Percentiles rank a stretch among this genome's conserved stretches.
Evolutionary conservation across 371 early-diverging fungal species (phyloP).

Genomic region (Conidiobolus incongruus): DNA sequence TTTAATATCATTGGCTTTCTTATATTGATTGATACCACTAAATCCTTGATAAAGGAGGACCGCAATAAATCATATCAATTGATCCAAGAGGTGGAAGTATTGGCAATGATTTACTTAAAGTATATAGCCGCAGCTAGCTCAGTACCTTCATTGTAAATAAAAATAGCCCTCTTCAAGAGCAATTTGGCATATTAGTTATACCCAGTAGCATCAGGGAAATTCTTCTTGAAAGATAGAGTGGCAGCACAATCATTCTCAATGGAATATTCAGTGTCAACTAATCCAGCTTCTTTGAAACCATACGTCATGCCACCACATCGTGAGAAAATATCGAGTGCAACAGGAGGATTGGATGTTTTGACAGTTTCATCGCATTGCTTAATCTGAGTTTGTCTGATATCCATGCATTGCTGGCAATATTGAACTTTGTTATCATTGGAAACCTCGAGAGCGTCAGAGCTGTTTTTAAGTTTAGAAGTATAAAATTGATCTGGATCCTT

Average conservation of each 20-base stretch:
- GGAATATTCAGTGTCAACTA: conserved; percentile 24
- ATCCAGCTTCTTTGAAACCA: conserved; percentile 24
- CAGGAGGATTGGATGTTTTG: conserved; percentile 9
- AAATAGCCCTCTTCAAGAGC: conserved; percentile 24
- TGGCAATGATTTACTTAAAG: conserved; percentile 13
- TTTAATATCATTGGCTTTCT: conserved; percentile 29
- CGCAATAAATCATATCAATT: conserved; percentile 38
- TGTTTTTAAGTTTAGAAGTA: conserved; percentile 5
- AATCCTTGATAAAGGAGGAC: conserved; percentile 47
- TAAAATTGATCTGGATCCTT: conserved; percentile 17
- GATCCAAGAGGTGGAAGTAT: conserved; percentile 26
- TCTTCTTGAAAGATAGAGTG: conserved; percentile 23
- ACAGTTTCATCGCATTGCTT: conserved; percentile 1
- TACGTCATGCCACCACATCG: conserved; percentile 36
- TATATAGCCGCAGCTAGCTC: conserved; percentile 10
- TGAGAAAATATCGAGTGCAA: conserved; percentile 31
- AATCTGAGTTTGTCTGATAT: conserved; percentile 3
- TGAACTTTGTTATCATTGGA: background rate
- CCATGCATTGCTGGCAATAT: conserved; percentile 12
- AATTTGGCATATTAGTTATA: conserved; percentile 29
- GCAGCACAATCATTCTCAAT: conserved; percentile 27
- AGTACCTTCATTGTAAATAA: conserved; percentile 9
- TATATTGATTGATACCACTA: conserved; percentile 22
- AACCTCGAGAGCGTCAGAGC: background rate
- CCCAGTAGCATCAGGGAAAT: conserved; percentile 23